These are phyloP conservation scores for Primulina huaijiensis DNA, from an alignment of 257 asterid species.

Conservation along the genomic window DNA sequence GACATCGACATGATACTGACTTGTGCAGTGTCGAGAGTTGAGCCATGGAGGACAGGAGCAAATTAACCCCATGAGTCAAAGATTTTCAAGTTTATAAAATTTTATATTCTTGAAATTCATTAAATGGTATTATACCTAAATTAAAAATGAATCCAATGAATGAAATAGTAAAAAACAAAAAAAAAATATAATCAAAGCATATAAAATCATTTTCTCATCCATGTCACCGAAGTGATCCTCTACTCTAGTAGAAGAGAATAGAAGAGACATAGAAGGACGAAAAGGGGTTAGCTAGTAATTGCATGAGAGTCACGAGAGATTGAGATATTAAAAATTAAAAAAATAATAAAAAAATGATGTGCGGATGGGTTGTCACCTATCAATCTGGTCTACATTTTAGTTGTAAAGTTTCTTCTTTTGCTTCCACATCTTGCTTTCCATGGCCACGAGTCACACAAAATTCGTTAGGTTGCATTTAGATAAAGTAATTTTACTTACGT, in stretches of 20 bases:
- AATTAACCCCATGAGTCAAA: too few species aligned
- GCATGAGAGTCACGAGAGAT: constrained; percentile 71
- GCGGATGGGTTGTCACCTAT: constrained; percentile 52
- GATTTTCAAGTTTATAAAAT: too few species aligned
- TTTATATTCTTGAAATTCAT: too few species aligned
- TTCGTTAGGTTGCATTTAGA: neutral
- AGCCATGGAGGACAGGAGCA: too few species aligned
- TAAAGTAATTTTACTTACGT: too few species aligned
- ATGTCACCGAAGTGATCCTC: constrained; percentile 24
- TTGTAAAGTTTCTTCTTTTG: constrained; percentile 29
- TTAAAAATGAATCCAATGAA: too few species aligned
- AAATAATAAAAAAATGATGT: constrained; percentile 40
- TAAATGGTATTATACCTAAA: too few species aligned
- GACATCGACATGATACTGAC: too few species aligned
- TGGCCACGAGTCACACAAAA: neutral
- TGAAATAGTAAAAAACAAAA: too few species aligned
- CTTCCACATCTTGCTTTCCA: neutral
- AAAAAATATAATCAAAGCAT: too few species aligned
- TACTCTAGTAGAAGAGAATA: constrained; percentile 40
- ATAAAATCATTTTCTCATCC: neutral
- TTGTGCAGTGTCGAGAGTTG: too few species aligned
- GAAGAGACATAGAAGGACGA: neutral
- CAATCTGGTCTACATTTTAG: constrained; percentile 39
- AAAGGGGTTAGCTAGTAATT: constrained; percentile 26
- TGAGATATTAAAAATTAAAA: too few species aligned